Conservation (phyloP, 2,329 filamentous ascomycete species). For the Plectosphaerella sp. region DNA sequence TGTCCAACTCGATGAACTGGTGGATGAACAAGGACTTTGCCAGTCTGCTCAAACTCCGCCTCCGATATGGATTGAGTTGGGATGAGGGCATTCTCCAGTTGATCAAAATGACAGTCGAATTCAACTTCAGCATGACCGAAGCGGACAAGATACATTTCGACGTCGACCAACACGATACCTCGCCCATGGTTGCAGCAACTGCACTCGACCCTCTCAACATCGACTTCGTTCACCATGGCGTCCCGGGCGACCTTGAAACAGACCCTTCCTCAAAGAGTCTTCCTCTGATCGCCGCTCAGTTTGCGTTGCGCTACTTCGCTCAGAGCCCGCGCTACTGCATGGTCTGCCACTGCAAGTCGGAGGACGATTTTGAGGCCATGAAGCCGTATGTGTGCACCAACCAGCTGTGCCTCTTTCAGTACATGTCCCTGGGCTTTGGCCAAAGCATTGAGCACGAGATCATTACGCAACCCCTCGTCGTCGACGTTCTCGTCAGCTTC, state of each 20-base stretch:
- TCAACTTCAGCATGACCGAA: too few relatives aligned
- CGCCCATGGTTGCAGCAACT: neutral
- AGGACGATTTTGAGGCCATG: conserved; percentile 60
- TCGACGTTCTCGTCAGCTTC: conserved; percentile 82
- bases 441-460: conserved; percentile 85
- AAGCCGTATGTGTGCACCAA: conserved; percentile 77
- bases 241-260: conserved; percentile 10
- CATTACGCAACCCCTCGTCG: conserved; percentile 70
- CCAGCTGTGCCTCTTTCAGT: conserved; percentile 79
- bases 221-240: conserved; percentile 2
- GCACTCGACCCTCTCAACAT: conserved; percentile 1
- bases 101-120: neutral
- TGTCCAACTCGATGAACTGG: conserved; percentile 66
- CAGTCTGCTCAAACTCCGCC: conserved; percentile 53
- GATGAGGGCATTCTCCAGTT: conserved; percentile 6
- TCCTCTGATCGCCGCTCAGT: conserved; percentile 64
- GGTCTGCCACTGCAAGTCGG: conserved; percentile 66
- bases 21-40: conserved; percentile 65
- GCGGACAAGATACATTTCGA: neutral
- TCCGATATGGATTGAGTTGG: conserved; percentile 6
- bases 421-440: conserved; percentile 80
- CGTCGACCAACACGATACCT: conserved; percentile 1
- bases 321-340: conserved; percentile 85
- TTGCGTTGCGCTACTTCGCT: conserved; percentile 70
- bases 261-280: conserved; percentile 32